Evolutionary conservation across 495 filamentous ascomycete species (phyloP), one percentile per base, ranked within the genome.

Genomic region (Aspergillus affinis): DNA sequence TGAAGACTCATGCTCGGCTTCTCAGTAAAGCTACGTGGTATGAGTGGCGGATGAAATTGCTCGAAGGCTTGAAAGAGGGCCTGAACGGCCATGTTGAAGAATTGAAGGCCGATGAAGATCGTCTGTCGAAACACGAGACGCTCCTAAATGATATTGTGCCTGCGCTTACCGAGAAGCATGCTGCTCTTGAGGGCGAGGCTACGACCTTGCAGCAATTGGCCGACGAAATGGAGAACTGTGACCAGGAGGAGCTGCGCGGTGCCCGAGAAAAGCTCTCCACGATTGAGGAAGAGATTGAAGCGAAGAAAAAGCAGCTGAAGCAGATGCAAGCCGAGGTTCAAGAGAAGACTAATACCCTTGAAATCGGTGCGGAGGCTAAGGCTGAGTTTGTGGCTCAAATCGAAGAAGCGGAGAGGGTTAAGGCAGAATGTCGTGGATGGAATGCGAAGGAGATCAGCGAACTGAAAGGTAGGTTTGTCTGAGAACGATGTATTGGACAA

Each of bases 21-120:
- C 81, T 90, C 13, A 97, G 93, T 76, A 96, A 96, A 69, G 91
- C 86, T 44, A 93, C 91, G 72, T 98, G 95, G 95, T 98, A 98
- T 69, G 88, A 92, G 68, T 98, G 95, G 95, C 90, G 95, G 32
- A 92, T 90, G 85, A 91, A 91, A 64, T 84, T 97, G 26, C 86
- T 97, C 13, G 87, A 90, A 21, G 91, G 90, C 6, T 79, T 98
- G 19, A 90, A 87, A 67, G 86, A 90, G 60, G 91, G 88, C 2
- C 82, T 98, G 1, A 68, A 88, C 36, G 86, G 84, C 44, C 92
- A 90, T 47, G 78, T 81, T 0, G 83, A 89, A 48, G 90, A 88
- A 41, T 88, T 98, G 87, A 81, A 85, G 45, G 75, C 77, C 12
- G 94, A 98, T 60, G 87, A 90, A 58, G 75, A 81, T 47, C 51